phyloP scores from a whole-genome alignment of 164 flowering plant genomes.

The Dillenia suffruticosa region DNA sequence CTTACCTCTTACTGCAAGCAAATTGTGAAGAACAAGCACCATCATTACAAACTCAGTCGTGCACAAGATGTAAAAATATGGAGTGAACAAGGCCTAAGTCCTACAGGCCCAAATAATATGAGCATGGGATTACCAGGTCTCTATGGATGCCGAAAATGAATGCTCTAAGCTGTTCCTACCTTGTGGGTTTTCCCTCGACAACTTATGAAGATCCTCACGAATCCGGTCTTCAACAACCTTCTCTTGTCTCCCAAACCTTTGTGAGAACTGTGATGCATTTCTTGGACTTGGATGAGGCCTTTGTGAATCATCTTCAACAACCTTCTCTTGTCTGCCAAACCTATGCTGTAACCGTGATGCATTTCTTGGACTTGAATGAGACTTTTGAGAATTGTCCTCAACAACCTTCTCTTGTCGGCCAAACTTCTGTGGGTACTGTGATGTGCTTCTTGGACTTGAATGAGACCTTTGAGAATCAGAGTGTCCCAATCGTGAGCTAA shows the following conservation, averaged over 20 bases:
- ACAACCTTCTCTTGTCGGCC: neutral
- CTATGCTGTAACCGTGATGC: slow-evolving; percentile 43
- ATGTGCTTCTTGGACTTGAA: slow-evolving; percentile 43
- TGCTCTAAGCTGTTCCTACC: slow-evolving; percentile 73
- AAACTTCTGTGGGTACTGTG: slow-evolving; percentile 16
- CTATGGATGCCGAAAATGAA: slow-evolving; percentile 27
- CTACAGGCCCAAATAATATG: slow-evolving; percentile 13
- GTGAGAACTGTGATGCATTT: slow-evolving; percentile 40
- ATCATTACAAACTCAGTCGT: slow-evolving; percentile 17
- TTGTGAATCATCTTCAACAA: neutral
- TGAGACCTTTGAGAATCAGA: slow-evolving; percentile 61
- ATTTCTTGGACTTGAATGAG: slow-evolving; percentile 19
- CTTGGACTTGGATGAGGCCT: slow-evolving; percentile 12
- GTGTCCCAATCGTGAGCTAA: slow-evolving; percentile 40
- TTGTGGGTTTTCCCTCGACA: slow-evolving; percentile 76
- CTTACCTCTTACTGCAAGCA: slow-evolving; percentile 97
- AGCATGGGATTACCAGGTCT: slow-evolving; percentile 42
- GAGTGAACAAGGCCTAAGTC: neutral
- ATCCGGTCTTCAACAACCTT: slow-evolving; percentile 63
- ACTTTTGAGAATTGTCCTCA: slow-evolving; percentile 2
- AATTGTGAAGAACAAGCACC: slow-evolving; percentile 37
- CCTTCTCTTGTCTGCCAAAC: slow-evolving; percentile 16
- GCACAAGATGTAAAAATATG: neutral
- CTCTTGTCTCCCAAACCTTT: slow-evolving; percentile 53
- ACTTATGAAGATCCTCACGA: slow-evolving; percentile 65